phyloP scores from a whole-genome alignment of 192 early-diverging fungal genomes.

The Fimicolochytrium jonesii region DNA sequence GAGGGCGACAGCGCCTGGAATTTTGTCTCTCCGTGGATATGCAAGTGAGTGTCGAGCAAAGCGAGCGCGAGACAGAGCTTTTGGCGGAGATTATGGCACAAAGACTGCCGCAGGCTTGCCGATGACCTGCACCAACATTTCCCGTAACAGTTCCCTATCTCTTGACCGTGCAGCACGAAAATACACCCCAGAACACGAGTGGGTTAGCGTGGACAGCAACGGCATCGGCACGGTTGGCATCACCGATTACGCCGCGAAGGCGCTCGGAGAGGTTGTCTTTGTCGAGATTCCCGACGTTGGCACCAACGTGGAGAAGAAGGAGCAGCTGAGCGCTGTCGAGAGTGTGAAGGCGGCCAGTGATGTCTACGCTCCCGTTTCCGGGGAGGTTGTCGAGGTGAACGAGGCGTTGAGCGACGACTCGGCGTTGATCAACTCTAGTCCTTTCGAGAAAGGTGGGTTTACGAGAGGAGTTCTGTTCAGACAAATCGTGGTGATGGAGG shows the following conservation, averaged over 20 bases:
- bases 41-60: constrained; percentile 17
- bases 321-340: constrained; percentile 79
- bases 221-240: constrained; percentile 84
- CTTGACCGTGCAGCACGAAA: constrained; percentile 37
- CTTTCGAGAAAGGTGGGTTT: constrained; percentile 72
- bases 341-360: constrained; percentile 94
- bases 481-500: too few species aligned
- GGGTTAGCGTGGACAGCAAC: constrained; percentile 65
- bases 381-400: constrained; percentile 80
- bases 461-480: too few species aligned
- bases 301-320: constrained; percentile 54
- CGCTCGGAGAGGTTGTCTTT: constrained; percentile 93
- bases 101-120: not conserved
- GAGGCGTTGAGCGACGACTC: constrained; percentile 58
- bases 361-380: constrained; percentile 81
- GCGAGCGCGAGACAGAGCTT: not conserved
- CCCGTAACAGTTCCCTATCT: not conserved
- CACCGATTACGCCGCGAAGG: constrained; percentile 84
- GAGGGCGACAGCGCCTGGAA: not conserved
- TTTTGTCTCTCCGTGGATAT: constrained; percentile 6
- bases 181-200: constrained; percentile 90
- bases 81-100: not conserved
- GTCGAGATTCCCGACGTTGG: constrained; percentile 80
- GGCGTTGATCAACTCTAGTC: constrained; percentile 70
- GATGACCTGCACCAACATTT: not conserved